Conservation (phyloP, 257 asterid genomes). For the Petrea volubilis region DNA sequence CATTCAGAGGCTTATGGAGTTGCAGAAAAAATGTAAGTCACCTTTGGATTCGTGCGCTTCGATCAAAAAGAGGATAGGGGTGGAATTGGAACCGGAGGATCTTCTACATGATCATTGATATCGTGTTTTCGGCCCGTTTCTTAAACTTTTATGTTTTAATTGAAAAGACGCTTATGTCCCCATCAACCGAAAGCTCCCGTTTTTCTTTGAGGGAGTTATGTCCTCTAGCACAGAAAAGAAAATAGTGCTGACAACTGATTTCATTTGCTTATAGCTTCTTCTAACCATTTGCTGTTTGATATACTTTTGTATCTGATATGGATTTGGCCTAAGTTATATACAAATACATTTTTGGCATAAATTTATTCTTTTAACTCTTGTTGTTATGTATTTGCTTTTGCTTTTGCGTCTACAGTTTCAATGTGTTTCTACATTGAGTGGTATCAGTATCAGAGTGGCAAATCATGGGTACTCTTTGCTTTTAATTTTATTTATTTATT, state of each 20-base stretch:
- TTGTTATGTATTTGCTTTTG: not conserved
- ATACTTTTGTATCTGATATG: slow-evolving; percentile 18
- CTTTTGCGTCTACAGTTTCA: not conserved
- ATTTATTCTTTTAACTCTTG: not conserved
- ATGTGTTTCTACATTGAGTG: not conserved
- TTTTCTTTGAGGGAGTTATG: slow-evolving; percentile 22
- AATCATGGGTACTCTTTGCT: too few species aligned
- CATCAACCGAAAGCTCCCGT: slow-evolving; percentile 19
- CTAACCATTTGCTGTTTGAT: slow-evolving; percentile 26
- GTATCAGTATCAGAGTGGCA: not conserved
- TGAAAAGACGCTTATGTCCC: not conserved
- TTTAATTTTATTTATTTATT: too few species aligned
- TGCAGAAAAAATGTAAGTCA: slow-evolving; percentile 63
- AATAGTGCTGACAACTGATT: slow-evolving; percentile 7
- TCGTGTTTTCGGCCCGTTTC: not conserved
- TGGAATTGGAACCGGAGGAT: slow-evolving; percentile 57
- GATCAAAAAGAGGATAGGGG: slow-evolving; percentile 53
- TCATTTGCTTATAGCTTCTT: slow-evolving; percentile 29
- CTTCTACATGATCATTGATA: slow-evolving; percentile 51
- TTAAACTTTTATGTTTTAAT: not conserved
- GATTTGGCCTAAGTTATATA: not conserved
- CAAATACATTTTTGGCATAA: not conserved
- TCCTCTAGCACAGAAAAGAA: slow-evolving; percentile 10
- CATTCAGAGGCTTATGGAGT: slow-evolving; percentile 63
- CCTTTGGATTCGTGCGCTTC: slow-evolving; percentile 46